Base-by-base conservation (phyloP, 306 rosid genomes). In the Neltuma alba region DNA sequence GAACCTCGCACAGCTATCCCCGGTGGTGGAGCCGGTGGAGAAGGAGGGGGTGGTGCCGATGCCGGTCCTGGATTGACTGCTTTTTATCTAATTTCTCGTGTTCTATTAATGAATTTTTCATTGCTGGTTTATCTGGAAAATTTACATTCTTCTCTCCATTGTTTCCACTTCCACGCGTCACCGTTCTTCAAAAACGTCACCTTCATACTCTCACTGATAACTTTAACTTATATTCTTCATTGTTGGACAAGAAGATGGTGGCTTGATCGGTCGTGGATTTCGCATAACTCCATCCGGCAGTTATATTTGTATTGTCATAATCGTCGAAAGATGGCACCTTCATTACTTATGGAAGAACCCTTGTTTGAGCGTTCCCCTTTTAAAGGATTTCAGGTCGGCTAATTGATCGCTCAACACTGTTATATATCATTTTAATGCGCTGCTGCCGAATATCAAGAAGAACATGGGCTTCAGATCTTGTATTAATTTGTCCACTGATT, bases 361-460 rank as follows among this genome's bases (percentile, higher is more conserved):
- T 40, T 45, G 40, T 44, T 85, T 18, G 65, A 48, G 54, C 27
- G 40, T 10, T 7, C 31, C 79, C 28, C 47, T n/a, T 67, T 41
- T 36, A 65, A 21, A 40, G 27, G 70, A 38, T 69, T 81, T 74
- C 81, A 55, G 85, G 88, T 81, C 47, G 11, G 36, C 18, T 41
- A 23, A 21, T 68, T 57, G 52, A 34, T 36, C 21, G 12, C 15
- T 2, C 25, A 38, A n/a, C 47, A 4, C 5, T 12, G 18, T 58
- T 57, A 23, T 9, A 23, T 18, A 52, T 52, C 13, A 2, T 45
- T 9, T 44, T 44, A 2, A 44, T 44, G 12, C 12, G 48, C 12
- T 11, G 16, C 12, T 11, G 13, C 16, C 21, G 15, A 28, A 16
- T 9, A 23, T 57, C 63, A 57, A 57, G 15, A 8, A 9, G 47